Base-by-base conservation (phyloP, 2,329 filamentous ascomycete genomes). In the Chalaropsis thielavioides region DNA sequence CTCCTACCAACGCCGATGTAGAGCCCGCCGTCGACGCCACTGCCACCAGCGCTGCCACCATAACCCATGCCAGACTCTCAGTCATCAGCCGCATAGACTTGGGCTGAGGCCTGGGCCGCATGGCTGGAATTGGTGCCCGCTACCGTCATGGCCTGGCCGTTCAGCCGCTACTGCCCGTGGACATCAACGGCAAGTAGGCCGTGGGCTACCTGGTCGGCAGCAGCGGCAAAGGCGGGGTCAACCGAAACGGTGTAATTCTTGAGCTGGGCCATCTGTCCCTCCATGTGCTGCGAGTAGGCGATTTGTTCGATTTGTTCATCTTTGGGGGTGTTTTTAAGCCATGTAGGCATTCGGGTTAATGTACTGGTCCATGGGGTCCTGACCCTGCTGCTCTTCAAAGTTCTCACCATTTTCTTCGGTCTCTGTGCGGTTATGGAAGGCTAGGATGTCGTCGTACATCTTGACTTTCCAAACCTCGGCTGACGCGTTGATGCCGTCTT, bases 391-490 rank as follows among this genome's bases (percentile, higher is more conserved):
- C 40, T 62, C 51, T 54, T n/a, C 60, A 61, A 24, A 61, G 51
- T 35, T 63, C 54, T 65, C 64, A 61, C 61, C 61, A 62, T 56
- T 65, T 40, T 44, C 19, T 49, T 66, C 44, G 51, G 51, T 51
- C n/a, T 62, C 61, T 35, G 60, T 64, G 65, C 95, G 91, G 73
- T 97, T 96, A 78, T 97, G 94, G 77, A 96, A 97, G 76, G 97
- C 92, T 71, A 97, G 87, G 71, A 99, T 97, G 43, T 67, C 46
- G 31, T 75, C 88, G 73, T 81, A 96, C 94, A 99, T 99, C 94
- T 97, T 99, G 74, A 99, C 96, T 80, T 99, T 99, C 94, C 94
- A 99, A n/a, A 92, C 96, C 74, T 99, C 94, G 62, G 97, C 92
- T 0, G 94, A 92, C 66, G 99, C 80, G 73, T 99, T 94, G 60